phyloP scores from a whole-genome alignment of 345 rosid species.

The Cardamine chenopodiifolia region DNA sequence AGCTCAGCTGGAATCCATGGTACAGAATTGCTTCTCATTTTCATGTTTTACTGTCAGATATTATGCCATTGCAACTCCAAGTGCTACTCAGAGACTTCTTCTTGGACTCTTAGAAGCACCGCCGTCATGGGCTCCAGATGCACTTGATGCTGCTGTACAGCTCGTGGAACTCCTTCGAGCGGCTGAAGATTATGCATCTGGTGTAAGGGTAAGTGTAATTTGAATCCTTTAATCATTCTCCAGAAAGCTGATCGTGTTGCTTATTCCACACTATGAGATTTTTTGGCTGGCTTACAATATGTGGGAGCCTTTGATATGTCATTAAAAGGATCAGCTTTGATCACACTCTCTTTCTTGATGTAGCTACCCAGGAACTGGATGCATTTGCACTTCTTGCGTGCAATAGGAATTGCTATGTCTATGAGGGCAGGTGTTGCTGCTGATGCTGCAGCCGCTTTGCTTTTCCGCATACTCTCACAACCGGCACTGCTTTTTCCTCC shows the following conservation, averaged over 20 bases:
- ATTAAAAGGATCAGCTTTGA: constrained; percentile 17
- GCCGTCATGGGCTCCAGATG: constrained; percentile 99
- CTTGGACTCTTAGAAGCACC: constrained; percentile 98
- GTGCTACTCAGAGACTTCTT: constrained; percentile 97
- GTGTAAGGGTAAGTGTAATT: constrained; percentile 71
- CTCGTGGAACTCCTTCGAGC: constrained; percentile 99
- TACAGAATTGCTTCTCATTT: constrained; percentile 30
- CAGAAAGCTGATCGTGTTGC: neutral
- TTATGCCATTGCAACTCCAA: constrained; percentile 96
- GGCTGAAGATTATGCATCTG: constrained; percentile 95
- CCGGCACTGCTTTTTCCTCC: constrained; percentile 99
- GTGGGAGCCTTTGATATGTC: constrained; percentile 16
- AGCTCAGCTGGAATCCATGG: constrained; percentile 1
- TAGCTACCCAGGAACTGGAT: constrained; percentile 98
- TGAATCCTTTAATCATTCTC: constrained; percentile 14
- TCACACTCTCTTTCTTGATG: constrained; percentile 43
- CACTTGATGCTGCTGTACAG: constrained; percentile 99
- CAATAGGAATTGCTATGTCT: constrained; percentile 97
- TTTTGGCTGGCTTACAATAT: neutral
- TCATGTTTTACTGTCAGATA: constrained; percentile 55
- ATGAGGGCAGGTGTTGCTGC: constrained; percentile 99
- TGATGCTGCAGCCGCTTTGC: constrained; percentile 98
- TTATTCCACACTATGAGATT: constrained; percentile 1
- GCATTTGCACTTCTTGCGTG: constrained; percentile 98
- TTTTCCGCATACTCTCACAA: constrained; percentile 89